Base-by-base conservation (phyloP, 352 stramenopile genomes). In the Elongisporangium anandrum region DNA sequence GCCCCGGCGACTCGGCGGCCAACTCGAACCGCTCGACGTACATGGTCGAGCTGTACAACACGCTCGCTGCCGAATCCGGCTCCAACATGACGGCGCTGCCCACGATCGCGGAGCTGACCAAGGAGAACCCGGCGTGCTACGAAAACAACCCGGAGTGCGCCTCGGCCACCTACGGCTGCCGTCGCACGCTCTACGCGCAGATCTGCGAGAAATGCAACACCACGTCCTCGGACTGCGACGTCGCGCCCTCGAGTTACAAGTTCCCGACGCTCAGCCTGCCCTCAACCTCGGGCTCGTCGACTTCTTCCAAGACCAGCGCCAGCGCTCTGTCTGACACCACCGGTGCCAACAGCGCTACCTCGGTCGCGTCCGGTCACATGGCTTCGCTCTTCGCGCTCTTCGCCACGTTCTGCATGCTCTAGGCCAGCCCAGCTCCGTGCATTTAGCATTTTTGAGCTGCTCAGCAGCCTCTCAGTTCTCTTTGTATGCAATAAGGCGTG, bases 41-140 rank as follows among this genome's bases (percentile, higher is more conserved):
- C 26, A 75, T 92, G 61, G 69, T 94, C 15, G 53, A 65, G 9
- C 54, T 77, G 63, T 91, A 91, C 68, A 89, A 89, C 64, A 54
- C 80, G 50, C 39, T 72, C 17, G 64, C 59, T 15, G 52, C 64
- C 38, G 54, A 73, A 26, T 61, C 61, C 13, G 65, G 60, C 9
- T 54, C 62, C 48, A 79, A 72, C 54, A 90, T 90, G 70, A 51
- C 49, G 19, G 39, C 79, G 19, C 68, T 93, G 10, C 81, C 84
- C 22, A 65, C 53, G 1, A 39, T 90, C 15, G 61, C 60, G 0
- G 48, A 59, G 49, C 69, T 94, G 20, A 70, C 64, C 7, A 60
- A 57, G 0, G 49, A 38, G 5, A 94, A 94, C 65, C 84, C 84
- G 6, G 61, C 74, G 51, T 94, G 85, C 69, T 88, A 90, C 61